Evolutionary conservation across 371 early-diverging fungal genomes (phyloP).

Genomic region (Mortierella sp.): DNA sequence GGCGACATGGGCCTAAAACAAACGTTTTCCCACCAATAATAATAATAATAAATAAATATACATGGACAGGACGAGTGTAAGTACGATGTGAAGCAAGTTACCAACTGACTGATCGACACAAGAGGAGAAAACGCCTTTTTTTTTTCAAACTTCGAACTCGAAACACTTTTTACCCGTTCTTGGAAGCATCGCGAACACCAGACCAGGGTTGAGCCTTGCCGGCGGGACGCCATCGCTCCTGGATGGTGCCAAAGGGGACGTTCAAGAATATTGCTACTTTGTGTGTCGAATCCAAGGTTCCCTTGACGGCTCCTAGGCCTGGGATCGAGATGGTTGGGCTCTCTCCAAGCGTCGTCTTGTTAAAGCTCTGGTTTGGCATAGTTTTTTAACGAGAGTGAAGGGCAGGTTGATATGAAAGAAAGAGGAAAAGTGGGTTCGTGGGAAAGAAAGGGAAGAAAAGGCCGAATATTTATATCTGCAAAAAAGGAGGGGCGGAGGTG

Average conservation of each 20-base stretch:
- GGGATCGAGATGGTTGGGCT: slow-evolving; percentile 12
- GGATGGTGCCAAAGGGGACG: slow-evolving; percentile 21
- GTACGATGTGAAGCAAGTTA: too few relatives aligned
- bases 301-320: slow-evolving; percentile 16
- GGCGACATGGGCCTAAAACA: slow-evolving; percentile 3
- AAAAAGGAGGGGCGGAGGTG: not conserved
- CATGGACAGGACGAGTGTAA: too few relatives aligned
- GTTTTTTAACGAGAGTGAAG: too few relatives aligned
- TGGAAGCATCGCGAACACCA: slow-evolving; percentile 19
- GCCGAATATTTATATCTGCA: not conserved
- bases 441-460: not conserved
- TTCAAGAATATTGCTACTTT: slow-evolving; percentile 18
- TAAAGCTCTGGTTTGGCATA: too few relatives aligned
- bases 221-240: slow-evolving; percentile 28
- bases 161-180: slow-evolving; percentile 25
- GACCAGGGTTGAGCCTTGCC: slow-evolving; percentile 19
- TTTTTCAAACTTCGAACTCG: too few relatives aligned
- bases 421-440: not conserved
- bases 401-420: not conserved
- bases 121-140: too few relatives aligned
- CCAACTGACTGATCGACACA: too few relatives aligned
- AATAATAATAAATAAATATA: too few relatives aligned
- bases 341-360: too few relatives aligned
- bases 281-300: not conserved
- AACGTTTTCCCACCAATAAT: too few relatives aligned